Percentiles rank a stretch among this genome's conserved stretches.
phyloP scores from a whole-genome alignment of 306 rosid species.

The Pyrus communis region DNA sequence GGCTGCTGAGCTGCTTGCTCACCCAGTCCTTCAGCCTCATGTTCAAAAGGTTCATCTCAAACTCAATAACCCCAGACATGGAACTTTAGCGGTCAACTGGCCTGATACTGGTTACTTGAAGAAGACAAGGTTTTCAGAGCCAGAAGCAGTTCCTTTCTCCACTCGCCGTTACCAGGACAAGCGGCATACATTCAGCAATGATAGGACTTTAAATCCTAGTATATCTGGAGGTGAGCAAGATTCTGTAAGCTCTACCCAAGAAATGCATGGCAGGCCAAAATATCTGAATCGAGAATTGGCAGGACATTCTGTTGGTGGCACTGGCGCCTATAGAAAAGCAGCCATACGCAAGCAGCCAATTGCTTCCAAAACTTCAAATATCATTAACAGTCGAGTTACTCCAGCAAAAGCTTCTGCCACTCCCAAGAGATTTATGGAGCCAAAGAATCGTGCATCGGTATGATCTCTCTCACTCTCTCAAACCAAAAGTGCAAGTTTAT shows the following conservation, averaged over 20 bases:
- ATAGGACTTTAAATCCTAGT: constrained; percentile 73
- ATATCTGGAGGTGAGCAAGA: constrained; percentile 76
- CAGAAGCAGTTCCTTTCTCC: constrained; percentile 32
- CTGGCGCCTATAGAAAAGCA: constrained; percentile 33
- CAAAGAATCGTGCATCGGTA: constrained; percentile 47
- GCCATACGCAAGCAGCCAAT: constrained; percentile 40
- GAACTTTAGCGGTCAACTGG: constrained; percentile 47
- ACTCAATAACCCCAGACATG: constrained; percentile 66
- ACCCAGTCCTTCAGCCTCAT: constrained; percentile 75
- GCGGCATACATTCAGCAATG: constrained; percentile 53
- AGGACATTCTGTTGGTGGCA: constrained; percentile 35
- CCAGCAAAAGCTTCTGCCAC: constrained; percentile 41
- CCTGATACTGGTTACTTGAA: constrained; percentile 45
- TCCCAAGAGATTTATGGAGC: constrained; percentile 44
- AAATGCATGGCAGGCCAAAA: constrained; percentile 53
- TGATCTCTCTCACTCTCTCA: constrained; percentile 15
- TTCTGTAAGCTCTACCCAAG: constrained; percentile 59
- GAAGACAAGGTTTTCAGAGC: constrained; percentile 73
- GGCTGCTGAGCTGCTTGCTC: constrained; percentile 88
- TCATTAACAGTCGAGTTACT: constrained; percentile 28
- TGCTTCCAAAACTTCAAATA: constrained; percentile 42
- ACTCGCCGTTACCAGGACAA: constrained; percentile 34
- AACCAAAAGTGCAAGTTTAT: background rate
- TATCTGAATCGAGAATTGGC: constrained; percentile 38
- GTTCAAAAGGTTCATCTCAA: constrained; percentile 77